Base-by-base conservation (phyloP, 1,139 yeast genomes). In the Lodderomyces metapsilosis region DNA sequence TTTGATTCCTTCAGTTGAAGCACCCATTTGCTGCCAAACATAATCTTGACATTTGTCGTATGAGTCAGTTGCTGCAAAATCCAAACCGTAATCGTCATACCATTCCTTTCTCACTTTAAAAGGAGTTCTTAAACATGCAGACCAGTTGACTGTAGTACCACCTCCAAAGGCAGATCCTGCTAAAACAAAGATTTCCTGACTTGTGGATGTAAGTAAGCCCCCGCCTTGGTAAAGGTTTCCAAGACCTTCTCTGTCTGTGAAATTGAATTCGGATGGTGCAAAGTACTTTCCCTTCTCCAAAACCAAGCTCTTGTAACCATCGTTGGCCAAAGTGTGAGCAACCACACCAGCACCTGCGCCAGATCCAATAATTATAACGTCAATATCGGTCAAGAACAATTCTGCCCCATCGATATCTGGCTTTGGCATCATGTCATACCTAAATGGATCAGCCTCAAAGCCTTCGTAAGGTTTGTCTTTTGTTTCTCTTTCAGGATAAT, bases 141-240 rank as follows among this genome's bases (percentile, higher is more conserved):
- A 71, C 84, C 84, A 79, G 56, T 79, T 79, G 37, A 79, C 74
- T 4, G 84, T 77, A 5, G 80, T 64, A 3, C 84, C 84, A 9
- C 84, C 84, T 7, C 84, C 84, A 47, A 79, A 73, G 1, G 79
- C 76, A 1, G 80, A 52, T 2, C 84, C 84, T 0, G 84, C 82
- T 39, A 78, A 57, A 3, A 77, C 49, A 21, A 66, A 54, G 30
- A 72, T 41, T 38, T 66, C 71, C 45, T 70, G 76, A 38, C 62
- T 62, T 3, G 55, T 44, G 8, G 68, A 51, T 12, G 72, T 41
- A 2, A 71, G 21, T 1, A 57, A 47, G 4, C 80, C 82, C 1
- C 56, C 53, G 16, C 53, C 50, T 54, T 79, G 83, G 50, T 66
- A 78, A 44, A 76, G 58, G 10, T 55, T 56, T 6, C 47, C 38